These are phyloP conservation scores for Penicillium cosmopolitanum DNA, from an alignment of 495 filamentous ascomycete species.

Conservation along the genomic window DNA sequence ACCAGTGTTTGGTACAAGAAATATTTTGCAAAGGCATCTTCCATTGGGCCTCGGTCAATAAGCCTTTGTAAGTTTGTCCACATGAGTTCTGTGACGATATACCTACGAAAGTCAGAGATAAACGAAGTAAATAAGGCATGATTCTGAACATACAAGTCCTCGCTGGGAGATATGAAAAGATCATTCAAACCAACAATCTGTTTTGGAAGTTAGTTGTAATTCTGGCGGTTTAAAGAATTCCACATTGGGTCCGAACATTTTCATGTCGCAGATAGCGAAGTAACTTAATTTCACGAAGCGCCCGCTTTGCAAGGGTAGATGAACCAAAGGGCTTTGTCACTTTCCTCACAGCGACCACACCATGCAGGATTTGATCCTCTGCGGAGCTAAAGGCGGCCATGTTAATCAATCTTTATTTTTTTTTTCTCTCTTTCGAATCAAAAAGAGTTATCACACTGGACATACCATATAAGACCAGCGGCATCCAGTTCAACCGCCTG, in stretches of 20 bases:
- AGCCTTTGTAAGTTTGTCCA: constrained; percentile 89
- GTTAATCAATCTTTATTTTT: neutral
- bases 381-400: constrained; percentile 15
- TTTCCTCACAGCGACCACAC: constrained; percentile 92
- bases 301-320: constrained; percentile 83
- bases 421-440: neutral
- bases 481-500: constrained; percentile 12
- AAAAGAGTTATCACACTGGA: neutral
- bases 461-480: constrained; percentile 13
- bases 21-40: constrained; percentile 94
- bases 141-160: constrained; percentile 93
- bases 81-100: constrained; percentile 91
- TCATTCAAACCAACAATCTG: constrained; percentile 79
- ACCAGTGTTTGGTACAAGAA: constrained; percentile 95
- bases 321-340: constrained; percentile 97
- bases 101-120: constrained; percentile 55
- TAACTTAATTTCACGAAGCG: constrained; percentile 88
- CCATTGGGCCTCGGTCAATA: constrained; percentile 81
- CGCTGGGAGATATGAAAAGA: constrained; percentile 92
- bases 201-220: neutral
- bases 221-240: neutral
- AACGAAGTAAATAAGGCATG: constrained; percentile 72
- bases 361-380: constrained; percentile 37
- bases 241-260: constrained; percentile 60
- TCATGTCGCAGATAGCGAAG: constrained; percentile 89